Conservation (phyloP, 371 early-diverging fungal species). For the Mucor saturninus region DNA sequence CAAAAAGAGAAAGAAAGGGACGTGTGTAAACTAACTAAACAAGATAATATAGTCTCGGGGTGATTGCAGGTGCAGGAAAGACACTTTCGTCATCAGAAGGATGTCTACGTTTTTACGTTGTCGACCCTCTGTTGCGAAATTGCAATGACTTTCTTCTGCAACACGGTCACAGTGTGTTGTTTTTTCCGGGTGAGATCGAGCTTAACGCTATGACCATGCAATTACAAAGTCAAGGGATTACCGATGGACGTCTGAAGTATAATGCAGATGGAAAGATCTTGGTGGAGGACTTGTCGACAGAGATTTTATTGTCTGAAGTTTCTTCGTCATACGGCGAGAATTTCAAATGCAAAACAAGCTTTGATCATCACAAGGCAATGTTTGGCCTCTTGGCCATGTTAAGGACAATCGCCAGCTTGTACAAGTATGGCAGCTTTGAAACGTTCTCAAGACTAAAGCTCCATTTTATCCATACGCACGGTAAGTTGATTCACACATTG, state of each 20-base stretch:
- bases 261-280: constrained; percentile 12
- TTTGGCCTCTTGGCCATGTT: constrained; percentile 20
- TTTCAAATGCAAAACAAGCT: constrained; percentile 14
- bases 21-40: not conserved
- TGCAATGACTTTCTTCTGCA: too few species aligned
- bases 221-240: constrained; percentile 12
- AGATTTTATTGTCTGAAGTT: constrained; percentile 24
- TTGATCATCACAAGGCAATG: constrained; percentile 30
- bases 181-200: constrained; percentile 18
- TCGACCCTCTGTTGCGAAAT: not conserved
- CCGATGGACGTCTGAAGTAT: constrained; percentile 15
- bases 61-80: constrained; percentile 16
- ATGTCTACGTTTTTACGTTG: constrained; percentile 12
- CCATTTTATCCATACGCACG: constrained; percentile 14
- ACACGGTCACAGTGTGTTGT: not conserved
- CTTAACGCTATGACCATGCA: constrained; percentile 20
- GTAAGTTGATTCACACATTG: constrained; percentile 17
- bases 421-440: constrained; percentile 22
- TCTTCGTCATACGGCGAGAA: constrained; percentile 21
- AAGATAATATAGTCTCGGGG: constrained; percentile 1
- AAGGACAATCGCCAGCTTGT: constrained; percentile 8
- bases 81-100: constrained; percentile 15
- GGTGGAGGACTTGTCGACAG: constrained; percentile 1
- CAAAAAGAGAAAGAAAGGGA: too few species aligned
- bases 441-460: constrained; percentile 14